phyloP scores from a whole-genome alignment of 306 rosid species.

The Pterocarpus santalinus region DNA sequence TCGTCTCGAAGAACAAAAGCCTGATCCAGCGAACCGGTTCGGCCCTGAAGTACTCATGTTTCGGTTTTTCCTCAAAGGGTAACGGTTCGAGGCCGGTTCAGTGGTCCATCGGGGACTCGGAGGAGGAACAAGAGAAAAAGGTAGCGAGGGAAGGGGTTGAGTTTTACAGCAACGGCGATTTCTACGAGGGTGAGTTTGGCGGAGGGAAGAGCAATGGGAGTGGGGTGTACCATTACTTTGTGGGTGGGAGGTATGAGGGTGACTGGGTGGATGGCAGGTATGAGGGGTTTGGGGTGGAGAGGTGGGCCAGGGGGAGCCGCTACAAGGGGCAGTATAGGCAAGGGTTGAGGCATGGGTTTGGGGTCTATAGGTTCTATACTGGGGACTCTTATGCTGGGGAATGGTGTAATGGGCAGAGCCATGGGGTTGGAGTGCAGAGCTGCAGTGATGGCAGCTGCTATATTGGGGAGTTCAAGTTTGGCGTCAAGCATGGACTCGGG shows the following conservation, averaged over 20 bases:
- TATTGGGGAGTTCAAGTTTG: slow-evolving; percentile 82
- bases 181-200: slow-evolving; percentile 84
- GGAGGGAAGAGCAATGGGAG: slow-evolving; percentile 75
- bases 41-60: slow-evolving; percentile 48
- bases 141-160: slow-evolving; percentile 74
- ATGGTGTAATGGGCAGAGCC: slow-evolving; percentile 92
- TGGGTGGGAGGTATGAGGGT: slow-evolving; percentile 78
- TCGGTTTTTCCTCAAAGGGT: slow-evolving; percentile 54
- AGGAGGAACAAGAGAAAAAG: not conserved
- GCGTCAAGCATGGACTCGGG: slow-evolving; percentile 84
- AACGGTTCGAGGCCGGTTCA: slow-evolving; percentile 64
- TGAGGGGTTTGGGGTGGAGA: slow-evolving; percentile 83
- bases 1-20: slow-evolving; percentile 61
- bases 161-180: slow-evolving; percentile 83
- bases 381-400: slow-evolving; percentile 90
- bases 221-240: slow-evolving; percentile 82
- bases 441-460: slow-evolving; percentile 89
- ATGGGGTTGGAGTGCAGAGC: slow-evolving; percentile 82
- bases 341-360: slow-evolving; percentile 85
- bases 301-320: slow-evolving; percentile 85
- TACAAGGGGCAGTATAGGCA: slow-evolving; percentile 79
- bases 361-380: slow-evolving; percentile 76
- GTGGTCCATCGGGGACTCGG: slow-evolving; percentile 79
- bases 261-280: slow-evolving; percentile 86
- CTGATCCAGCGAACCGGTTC: slow-evolving; percentile 63